Conservation (phyloP, 2,329 filamentous ascomycete species). For the Metarhizium humberi region DNA sequence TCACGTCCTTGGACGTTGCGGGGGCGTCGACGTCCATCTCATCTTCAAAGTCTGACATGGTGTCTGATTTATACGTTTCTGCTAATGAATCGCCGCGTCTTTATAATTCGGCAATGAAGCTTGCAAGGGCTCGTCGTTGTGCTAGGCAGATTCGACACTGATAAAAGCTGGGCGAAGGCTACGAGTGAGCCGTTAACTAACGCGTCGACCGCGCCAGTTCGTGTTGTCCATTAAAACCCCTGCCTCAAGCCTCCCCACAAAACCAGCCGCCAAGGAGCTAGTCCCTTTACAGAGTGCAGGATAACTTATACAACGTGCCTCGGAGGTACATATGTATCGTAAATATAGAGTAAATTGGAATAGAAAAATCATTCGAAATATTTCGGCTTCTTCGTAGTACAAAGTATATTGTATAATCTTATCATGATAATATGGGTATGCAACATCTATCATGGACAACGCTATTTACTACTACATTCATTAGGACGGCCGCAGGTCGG, state of each 20-base stretch:
- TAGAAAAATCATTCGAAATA: too few relatives aligned
- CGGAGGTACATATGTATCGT: too few relatives aligned
- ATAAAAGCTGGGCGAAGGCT: background rate
- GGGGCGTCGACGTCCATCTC: slow-evolving; percentile 52
- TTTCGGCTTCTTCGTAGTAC: too few relatives aligned
- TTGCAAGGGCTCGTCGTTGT: background rate
- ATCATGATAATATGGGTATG: too few relatives aligned
- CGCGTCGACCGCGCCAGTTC: slow-evolving; percentile 1
- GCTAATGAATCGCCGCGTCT: background rate
- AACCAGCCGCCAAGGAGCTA: background rate
- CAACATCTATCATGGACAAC: slow-evolving; percentile 5
- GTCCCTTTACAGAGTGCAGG: too few relatives aligned
- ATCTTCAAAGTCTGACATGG: slow-evolving; percentile 51
- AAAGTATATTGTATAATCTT: too few relatives aligned
- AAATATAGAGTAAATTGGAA: too few relatives aligned
- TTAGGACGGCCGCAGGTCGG: background rate
- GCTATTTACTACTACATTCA: slow-evolving; percentile 6
- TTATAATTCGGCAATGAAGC: background rate
- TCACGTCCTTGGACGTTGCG: slow-evolving; percentile 36
- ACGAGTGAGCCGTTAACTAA: background rate
- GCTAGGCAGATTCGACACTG: background rate
- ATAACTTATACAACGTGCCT: too few relatives aligned
- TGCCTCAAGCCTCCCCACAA: background rate
- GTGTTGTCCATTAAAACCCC: slow-evolving; percentile 1
- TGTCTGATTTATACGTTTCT: background rate